Evolutionary conservation across 1,284 basidiomycete species (phyloP).

Genomic region (Apiotrichum gracile): DNA sequence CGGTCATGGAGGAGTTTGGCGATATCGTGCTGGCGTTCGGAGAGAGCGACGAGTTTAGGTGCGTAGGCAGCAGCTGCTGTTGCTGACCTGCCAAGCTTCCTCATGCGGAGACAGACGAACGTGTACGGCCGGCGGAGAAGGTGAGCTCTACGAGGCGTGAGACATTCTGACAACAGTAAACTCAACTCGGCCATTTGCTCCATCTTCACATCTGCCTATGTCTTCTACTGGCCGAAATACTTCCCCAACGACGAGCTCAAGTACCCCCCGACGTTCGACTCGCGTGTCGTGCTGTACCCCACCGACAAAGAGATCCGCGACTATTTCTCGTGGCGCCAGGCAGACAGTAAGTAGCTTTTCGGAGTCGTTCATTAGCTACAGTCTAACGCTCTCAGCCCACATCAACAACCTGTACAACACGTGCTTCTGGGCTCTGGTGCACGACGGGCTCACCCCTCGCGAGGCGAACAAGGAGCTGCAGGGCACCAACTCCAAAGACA

Average conservation of each 20-base stretch:
- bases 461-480: conserved; percentile 75
- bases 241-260: conserved; percentile 63
- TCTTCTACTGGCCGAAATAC: conserved; percentile 75
- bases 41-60: conserved; percentile 97
- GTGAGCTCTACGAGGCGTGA: conserved; percentile 28
- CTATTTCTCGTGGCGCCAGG: conserved; percentile 94
- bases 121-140: conserved; percentile 77
- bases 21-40: conserved; percentile 86
- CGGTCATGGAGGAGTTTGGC: conserved; percentile 72
- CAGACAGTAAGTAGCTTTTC: conserved; percentile 65
- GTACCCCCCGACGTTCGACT: conserved; percentile 89
- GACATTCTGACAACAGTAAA: conserved; percentile 54
- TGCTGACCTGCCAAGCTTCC: conserved; percentile 60
- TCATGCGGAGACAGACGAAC: conserved; percentile 67
- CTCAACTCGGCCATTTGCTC: conserved; percentile 85
- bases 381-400: conserved; percentile 79
- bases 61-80: conserved; percentile 20
- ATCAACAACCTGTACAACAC: conserved; percentile 99
- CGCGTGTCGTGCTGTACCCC: conserved; percentile 81
- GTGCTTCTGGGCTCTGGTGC: conserved; percentile 86
- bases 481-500: conserved; percentile 81
- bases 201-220: conserved; percentile 86
- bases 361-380: neutral
- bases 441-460: conserved; percentile 66
- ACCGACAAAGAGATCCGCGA: conserved; percentile 66